A percentile compares a stretch with the other conserved stretches of the same genome.
Conservation (phyloP, 352 stramenopile species). For the Phytopythium ostracodes region DNA sequence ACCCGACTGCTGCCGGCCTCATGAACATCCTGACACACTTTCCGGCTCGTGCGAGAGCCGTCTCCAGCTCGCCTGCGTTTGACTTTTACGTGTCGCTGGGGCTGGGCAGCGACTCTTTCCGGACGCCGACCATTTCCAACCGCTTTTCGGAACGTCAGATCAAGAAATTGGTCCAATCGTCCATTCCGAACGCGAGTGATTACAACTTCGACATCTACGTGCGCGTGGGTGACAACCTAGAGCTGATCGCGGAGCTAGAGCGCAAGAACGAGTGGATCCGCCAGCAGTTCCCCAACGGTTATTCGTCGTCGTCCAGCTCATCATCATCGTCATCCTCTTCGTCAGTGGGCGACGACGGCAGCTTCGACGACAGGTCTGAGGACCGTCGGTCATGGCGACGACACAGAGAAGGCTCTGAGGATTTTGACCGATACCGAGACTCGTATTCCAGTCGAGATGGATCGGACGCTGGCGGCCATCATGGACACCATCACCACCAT, state of each 20-base stretch:
- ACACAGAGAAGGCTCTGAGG: background rate
- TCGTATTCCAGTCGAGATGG: conserved; percentile 1
- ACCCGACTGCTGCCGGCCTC: conserved; percentile 20
- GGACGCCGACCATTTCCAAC: conserved; percentile 20
- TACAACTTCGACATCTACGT: conserved; percentile 30
- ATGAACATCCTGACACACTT: conserved; percentile 26
- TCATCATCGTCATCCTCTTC: background rate
- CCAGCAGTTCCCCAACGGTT: background rate
- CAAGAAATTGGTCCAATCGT: conserved; percentile 16
- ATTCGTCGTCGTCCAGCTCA: too few species aligned
- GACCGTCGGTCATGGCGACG: background rate
- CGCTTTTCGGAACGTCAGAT: conserved; percentile 1
- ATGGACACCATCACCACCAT: background rate
- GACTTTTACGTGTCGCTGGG: conserved; percentile 24
- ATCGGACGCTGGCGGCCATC: background rate
- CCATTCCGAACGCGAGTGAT: conserved; percentile 17
- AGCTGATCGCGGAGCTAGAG: conserved; percentile 18
- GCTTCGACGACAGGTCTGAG: background rate
- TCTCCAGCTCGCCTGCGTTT: conserved; percentile 14
- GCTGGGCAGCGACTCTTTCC: conserved; percentile 16
- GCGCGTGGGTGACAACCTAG: conserved; percentile 27
- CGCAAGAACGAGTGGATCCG: conserved; percentile 23
- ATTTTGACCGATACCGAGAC: background rate
- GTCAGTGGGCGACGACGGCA: background rate
- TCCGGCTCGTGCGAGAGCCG: conserved; percentile 13